phyloP scores from a whole-genome alignment of 768 basidiomycete species.

The Lactarius deliciosus region DNA sequence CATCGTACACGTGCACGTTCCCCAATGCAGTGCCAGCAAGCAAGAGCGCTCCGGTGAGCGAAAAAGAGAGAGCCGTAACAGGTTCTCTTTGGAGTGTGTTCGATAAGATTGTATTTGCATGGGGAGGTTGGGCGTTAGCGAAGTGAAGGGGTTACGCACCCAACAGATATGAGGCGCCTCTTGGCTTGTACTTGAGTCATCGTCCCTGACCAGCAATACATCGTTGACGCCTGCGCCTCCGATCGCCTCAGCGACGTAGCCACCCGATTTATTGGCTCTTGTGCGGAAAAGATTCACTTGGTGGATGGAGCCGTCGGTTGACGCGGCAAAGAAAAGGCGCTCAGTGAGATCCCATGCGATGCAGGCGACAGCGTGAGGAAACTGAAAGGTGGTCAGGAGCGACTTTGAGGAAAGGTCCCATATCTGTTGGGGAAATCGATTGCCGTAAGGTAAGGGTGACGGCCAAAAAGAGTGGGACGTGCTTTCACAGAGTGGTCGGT shows the following conservation, averaged over 20 bases:
- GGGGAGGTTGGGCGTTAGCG: background rate
- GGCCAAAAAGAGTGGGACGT: constrained; percentile 23
- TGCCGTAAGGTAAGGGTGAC: background rate
- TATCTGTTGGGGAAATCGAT: constrained; percentile 46
- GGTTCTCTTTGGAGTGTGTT: constrained; percentile 52
- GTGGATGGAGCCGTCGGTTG: constrained; percentile 69
- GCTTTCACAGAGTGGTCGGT: constrained; percentile 93
- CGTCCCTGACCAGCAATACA: constrained; percentile 65
- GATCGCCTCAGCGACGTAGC: constrained; percentile 59
- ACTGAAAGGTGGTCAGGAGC: constrained; percentile 84
- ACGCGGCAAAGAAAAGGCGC: constrained; percentile 85
- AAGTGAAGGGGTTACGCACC: constrained; percentile 44
- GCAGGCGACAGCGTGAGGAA: constrained; percentile 70
- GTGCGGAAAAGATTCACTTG: constrained; percentile 78
- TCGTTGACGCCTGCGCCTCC: constrained; percentile 74
- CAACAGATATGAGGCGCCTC: constrained; percentile 67
- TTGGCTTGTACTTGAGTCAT: constrained; percentile 46
- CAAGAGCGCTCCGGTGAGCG: constrained; percentile 72
- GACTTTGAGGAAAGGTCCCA: constrained; percentile 78
- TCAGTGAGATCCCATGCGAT: constrained; percentile 83
- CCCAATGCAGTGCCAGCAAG: constrained; percentile 79
- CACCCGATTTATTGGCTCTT: constrained; percentile 53
- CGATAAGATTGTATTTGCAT: constrained; percentile 10
- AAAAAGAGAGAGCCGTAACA: constrained; percentile 72
- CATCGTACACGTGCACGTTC: constrained; percentile 76